These are phyloP conservation scores for Lolium rigidum DNA, from an alignment of 176 grass and related monocot species.

Conservation along the genomic window DNA sequence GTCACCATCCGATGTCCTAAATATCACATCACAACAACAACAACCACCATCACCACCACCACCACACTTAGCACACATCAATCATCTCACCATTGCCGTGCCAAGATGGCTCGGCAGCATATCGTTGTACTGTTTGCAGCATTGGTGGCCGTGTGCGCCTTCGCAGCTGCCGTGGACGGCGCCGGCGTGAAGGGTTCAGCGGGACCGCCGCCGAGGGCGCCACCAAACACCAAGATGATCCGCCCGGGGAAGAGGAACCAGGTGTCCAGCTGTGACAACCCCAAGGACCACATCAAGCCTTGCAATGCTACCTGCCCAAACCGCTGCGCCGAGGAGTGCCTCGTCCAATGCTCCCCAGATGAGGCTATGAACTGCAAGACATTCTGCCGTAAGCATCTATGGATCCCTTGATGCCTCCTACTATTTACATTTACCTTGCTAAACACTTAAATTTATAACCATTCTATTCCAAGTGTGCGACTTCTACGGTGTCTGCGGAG, in stretches of 20 bases:
- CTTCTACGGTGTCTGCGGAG: constrained; percentile 44
- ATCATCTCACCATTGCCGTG: neutral
- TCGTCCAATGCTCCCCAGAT: constrained; percentile 18
- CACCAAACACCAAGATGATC: neutral
- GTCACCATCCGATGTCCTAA: neutral
- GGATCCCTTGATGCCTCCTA: neutral
- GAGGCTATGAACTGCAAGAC: constrained; percentile 41
- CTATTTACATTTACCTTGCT: too few relatives aligned
- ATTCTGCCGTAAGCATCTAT: constrained; percentile 61
- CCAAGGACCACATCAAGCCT: fast-evolving
- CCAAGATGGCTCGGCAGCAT: constrained; percentile 8
- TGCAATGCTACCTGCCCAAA: constrained; percentile 43
- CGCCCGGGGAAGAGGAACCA: constrained; percentile 30
- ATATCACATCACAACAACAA: neutral
- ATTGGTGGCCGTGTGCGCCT: constrained; percentile 9
- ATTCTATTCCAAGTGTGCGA: neutral
- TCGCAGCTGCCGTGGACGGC: neutral
- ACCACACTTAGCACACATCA: neutral
- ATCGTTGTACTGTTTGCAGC: neutral
- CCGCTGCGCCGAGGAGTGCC: constrained; percentile 54
- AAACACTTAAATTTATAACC: neutral
- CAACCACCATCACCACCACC: neutral
- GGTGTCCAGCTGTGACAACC: neutral
- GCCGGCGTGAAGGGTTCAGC: neutral
- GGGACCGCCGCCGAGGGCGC: neutral